Evolutionary conservation across 2,329 filamentous ascomycete genomes (phyloP).

Genomic region (Paracoccidioides lutzii): DNA sequence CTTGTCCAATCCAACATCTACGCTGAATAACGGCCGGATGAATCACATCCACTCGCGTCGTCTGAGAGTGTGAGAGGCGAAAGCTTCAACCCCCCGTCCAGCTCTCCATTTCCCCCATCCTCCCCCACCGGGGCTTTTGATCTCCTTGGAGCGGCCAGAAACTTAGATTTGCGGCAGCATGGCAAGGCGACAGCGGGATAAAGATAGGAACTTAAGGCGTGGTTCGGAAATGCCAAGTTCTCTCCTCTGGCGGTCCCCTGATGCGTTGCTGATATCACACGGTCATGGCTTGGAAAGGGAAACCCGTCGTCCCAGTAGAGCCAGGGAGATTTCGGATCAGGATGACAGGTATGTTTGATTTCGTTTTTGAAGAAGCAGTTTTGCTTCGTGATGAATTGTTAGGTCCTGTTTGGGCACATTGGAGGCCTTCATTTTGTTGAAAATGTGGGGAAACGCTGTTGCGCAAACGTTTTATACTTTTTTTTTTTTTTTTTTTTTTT

Average conservation of each 20-base stretch:
- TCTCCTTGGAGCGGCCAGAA: background rate
- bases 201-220: conserved; percentile 24
- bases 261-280: conserved; percentile 19
- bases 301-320: background rate
- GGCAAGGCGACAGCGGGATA: conserved; percentile 15
- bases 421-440: too few relatives aligned
- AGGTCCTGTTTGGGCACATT: too few relatives aligned
- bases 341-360: background rate
- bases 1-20: too few relatives aligned
- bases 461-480: too few relatives aligned
- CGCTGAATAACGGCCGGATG: background rate
- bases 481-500: background rate
- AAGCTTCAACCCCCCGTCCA: background rate
- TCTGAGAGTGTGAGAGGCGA: background rate
- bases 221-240: conserved; percentile 30
- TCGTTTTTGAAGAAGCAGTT: too few relatives aligned
- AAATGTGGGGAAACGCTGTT: too few relatives aligned
- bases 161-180: background rate
- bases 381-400: too few relatives aligned
- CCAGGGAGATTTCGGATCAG: background rate
- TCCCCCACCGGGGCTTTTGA: background rate
- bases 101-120: too few relatives aligned
- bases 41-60: background rate
- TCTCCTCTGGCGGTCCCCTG: conserved; percentile 28
- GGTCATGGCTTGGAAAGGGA: background rate